A percentile compares a stretch with the other conserved stretches of the same genome.
Evolutionary conservation across 2,329 filamentous ascomycete genomes (phyloP).

Genomic region (Aspergillus neoniger): DNA sequence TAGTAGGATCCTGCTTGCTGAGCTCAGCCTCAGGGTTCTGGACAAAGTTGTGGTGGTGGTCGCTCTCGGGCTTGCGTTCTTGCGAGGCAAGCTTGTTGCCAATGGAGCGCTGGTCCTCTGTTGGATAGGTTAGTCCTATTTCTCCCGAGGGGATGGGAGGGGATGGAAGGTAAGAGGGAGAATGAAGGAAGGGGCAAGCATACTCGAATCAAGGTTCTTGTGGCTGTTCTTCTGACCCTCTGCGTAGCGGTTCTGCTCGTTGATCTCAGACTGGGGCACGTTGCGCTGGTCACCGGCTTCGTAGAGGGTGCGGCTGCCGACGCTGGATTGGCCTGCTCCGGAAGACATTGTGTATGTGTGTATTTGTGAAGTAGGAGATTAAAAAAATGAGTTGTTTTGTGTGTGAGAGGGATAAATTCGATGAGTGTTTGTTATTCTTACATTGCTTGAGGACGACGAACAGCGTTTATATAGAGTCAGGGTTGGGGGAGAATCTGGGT

Average conservation of each 20-base stretch:
- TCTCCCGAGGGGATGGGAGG: too few species aligned
- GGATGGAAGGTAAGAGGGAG: too few species aligned
- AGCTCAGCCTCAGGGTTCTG: slow-evolving; percentile 39
- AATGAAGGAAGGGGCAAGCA: background rate
- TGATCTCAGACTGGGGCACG: slow-evolving; percentile 53
- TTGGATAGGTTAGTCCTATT: background rate
- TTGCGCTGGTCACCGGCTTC: slow-evolving; percentile 77
- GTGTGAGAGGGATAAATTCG: background rate
- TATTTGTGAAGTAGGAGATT: background rate
- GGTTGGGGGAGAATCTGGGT: background rate
- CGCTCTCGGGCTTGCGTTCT: slow-evolving; percentile 30
- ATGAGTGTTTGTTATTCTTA: background rate
- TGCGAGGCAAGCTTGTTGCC: slow-evolving; percentile 47
- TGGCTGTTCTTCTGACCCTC: slow-evolving; percentile 74
- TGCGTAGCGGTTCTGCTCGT: slow-evolving; percentile 63
- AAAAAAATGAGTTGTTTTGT: background rate
- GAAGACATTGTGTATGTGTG: slow-evolving; percentile 33
- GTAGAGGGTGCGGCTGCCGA: slow-evolving; percentile 68
- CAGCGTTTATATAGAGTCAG: slow-evolving; percentile 2
- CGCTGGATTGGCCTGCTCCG: slow-evolving; percentile 59
- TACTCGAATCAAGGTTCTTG: slow-evolving; percentile 70
- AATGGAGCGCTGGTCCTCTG: slow-evolving; percentile 49
- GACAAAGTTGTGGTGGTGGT: slow-evolving; percentile 28
- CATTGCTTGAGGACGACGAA: background rate
- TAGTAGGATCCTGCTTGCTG: slow-evolving; percentile 46